Evolutionary conservation across 2,329 filamentous ascomycete species (phyloP).

Genomic region (Acrocalymma vagum): DNA sequence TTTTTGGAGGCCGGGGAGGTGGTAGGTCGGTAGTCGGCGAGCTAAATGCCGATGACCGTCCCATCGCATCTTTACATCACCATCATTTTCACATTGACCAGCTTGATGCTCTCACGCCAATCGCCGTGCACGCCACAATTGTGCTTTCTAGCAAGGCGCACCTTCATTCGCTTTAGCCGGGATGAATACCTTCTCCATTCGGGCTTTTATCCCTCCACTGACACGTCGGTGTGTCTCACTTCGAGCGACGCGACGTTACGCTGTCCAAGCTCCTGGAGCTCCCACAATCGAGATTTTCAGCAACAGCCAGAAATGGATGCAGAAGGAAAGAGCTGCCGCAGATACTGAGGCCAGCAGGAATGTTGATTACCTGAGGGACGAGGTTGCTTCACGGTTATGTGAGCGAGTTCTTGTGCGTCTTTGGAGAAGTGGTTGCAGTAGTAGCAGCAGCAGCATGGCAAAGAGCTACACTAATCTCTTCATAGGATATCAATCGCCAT

Average conservation of each 20-base stretch:
- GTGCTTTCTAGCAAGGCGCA: background rate
- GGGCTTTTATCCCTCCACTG: slow-evolving; percentile 45
- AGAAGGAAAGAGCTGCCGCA: slow-evolving; percentile 84
- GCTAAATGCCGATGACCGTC: too few relatives aligned
- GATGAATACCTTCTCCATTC: slow-evolving; percentile 44
- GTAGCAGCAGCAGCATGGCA: background rate
- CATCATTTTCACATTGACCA: too few relatives aligned
- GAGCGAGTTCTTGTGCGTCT: slow-evolving; percentile 78
- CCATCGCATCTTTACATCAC: too few relatives aligned
- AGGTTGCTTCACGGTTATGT: slow-evolving; percentile 83
- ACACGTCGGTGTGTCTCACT: slow-evolving; percentile 33
- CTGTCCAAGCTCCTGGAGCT: slow-evolving; percentile 77
- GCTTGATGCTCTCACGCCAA: slow-evolving; percentile 1
- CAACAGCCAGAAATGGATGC: slow-evolving; percentile 83
- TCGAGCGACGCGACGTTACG: slow-evolving; percentile 66
- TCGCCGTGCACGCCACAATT: slow-evolving; percentile 4
- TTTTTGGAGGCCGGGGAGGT: too few relatives aligned
- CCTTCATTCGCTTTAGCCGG: slow-evolving; percentile 4
- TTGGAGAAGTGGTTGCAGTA: too few relatives aligned
- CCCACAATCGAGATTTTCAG: slow-evolving; percentile 93
- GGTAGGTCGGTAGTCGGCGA: slow-evolving; percentile 15
- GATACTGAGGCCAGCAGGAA: slow-evolving; percentile 76
- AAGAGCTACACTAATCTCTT: slow-evolving; percentile 14
- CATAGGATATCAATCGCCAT: slow-evolving; percentile 86
- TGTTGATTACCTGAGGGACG: slow-evolving; percentile 92